Base-by-base conservation (phyloP, 202 grass and related monocot species). In the Bolboschoenoplectus hybrid region DNA sequence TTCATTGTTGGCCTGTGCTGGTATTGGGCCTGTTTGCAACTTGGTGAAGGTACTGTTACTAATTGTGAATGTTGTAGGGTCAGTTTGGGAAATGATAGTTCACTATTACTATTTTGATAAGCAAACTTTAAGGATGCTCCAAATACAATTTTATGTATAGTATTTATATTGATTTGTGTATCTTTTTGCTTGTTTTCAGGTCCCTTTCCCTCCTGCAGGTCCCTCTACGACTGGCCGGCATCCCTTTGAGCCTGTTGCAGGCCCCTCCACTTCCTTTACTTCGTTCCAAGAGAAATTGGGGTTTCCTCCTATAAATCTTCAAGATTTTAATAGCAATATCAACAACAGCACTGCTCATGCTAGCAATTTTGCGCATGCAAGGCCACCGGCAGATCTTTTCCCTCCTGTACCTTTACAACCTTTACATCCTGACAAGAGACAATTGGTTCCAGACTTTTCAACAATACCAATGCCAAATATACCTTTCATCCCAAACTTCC, bases 271-370 rank as follows among this genome's bases (percentile, higher is more conserved):
- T 58, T 99, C 97, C 58, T 77, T 94, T 74, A 39, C 89, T 80
- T 94, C 91, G 69, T 97, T 97, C 85, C 93, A 94, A 91, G 93
- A 93, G 83, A 99, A 93, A 67, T 66, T 99, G 81, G 92, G 93
- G 46, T 89, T 97, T 91, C 92, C 97, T 13, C 96, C 88, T 80
- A 90, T 94, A 71, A 64, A 58, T 85, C 36, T 91, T 45, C 93
- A 98, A 78, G 93, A 90, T 76, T 67, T 71, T 44, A 84, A 72
- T 46, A 69, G 16, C 62, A 84, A 84, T 45, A 50, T 66, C 52
- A 40, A 53, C 52, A 84, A 9, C 66, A 68, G 51, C 44, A 39
- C 44, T 74, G 82, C 62, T 65, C 43, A 64, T 72, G 60, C 80
- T 82, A 63, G 87, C 87, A 84, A 89, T 88, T 84, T 87, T 72